Base-by-base conservation (phyloP, 176 grass and related monocot species). In the Olyra latifolia region DNA sequence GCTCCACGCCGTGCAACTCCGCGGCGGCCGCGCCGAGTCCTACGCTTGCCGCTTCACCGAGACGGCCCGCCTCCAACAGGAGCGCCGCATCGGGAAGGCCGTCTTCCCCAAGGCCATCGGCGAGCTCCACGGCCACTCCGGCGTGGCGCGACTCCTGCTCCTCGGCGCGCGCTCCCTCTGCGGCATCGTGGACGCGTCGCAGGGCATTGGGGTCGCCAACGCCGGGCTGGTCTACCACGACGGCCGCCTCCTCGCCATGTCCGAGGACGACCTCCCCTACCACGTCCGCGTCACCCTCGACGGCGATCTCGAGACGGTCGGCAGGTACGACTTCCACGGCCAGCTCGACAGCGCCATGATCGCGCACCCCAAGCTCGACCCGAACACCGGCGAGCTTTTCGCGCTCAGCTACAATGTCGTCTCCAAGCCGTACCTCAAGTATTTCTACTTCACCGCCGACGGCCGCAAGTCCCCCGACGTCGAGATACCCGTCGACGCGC, bases 211-310 rank as follows among this genome's bases (percentile, higher is more conserved):
- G 0, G 96, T 98, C 40, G 92, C 96, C 30, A 98, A 98, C 93
- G 96, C 96, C 3, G 96, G 96, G 0, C 85, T 98, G 6, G 78
- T 95, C 16, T 98, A 76, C 79, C 90, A 93, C n/a, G 56, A 93
- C 82, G 43, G 30, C n/a, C 96, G 84, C 79, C 91, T 98, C 42
- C 90, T 98, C 73, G 96, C 96, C 90, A 98, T 98, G 96, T 98
- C 96, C 4, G 96, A 98, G 82, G 92, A 98, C 69, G 96, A 98
- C 86, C 90, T 93, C 47, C 96, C 96, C 0, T 98, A 98, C 82
- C 92, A 98, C 63, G 96, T 98, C 28, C 88, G 88, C n/a, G 41
- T 98, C 55, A 93, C 90, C 0, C 19, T 49, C 25, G 80, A 81
- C 39, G 96, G 90, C 7, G 92, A 98, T 49, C 89, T 98, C 59